Conservation (phyloP, 2,329 filamentous ascomycete genomes). For the Pseudogymnoascus pannorum region DNA sequence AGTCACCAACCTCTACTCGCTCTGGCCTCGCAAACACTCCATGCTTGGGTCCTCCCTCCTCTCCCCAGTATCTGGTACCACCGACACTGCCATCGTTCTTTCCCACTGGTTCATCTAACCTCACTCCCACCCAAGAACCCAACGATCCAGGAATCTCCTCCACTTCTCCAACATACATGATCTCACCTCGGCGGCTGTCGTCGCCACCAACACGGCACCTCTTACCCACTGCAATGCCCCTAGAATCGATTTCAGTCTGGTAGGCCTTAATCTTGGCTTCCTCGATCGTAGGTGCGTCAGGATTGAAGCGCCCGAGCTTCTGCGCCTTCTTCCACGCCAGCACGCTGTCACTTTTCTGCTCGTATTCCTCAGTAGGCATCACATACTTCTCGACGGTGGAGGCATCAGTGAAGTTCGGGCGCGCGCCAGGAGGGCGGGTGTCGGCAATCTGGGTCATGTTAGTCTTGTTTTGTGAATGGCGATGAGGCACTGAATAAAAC, state of each 20-base stretch:
- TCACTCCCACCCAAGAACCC: conserved; percentile 66
- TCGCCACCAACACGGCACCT: conserved; percentile 60
- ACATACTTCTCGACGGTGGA: conserved; percentile 81
- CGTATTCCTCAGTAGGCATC: conserved; percentile 81
- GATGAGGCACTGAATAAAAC: neutral
- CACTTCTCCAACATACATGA: conserved; percentile 65
- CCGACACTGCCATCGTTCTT: conserved; percentile 74
- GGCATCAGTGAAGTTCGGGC: conserved; percentile 74
- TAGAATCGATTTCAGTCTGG: conserved; percentile 60
- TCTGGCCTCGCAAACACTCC: conserved; percentile 76
- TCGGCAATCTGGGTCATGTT: conserved; percentile 59
- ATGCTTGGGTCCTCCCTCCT: conserved; percentile 51
- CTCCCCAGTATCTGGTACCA: conserved; percentile 59
- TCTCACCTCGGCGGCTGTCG: conserved; percentile 60
- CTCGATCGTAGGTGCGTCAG: conserved; percentile 66
- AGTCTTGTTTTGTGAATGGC: conserved; percentile 9
- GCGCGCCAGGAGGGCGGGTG: conserved; percentile 65
- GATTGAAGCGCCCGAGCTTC: conserved; percentile 94
- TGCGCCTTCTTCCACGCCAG: conserved; percentile 93
- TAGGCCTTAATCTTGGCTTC: conserved; percentile 63
- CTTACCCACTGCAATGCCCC: conserved; percentile 57
- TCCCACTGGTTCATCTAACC: conserved; percentile 71
- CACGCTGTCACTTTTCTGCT: conserved; percentile 77
- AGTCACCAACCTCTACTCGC: conserved; percentile 70
- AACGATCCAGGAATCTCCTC: conserved; percentile 61